Evolutionary conservation across 2,329 filamentous ascomycete genomes (phyloP), one percentile per base, ranked within the genome.

Genomic region (Thielaviopsis punctulata): DNA sequence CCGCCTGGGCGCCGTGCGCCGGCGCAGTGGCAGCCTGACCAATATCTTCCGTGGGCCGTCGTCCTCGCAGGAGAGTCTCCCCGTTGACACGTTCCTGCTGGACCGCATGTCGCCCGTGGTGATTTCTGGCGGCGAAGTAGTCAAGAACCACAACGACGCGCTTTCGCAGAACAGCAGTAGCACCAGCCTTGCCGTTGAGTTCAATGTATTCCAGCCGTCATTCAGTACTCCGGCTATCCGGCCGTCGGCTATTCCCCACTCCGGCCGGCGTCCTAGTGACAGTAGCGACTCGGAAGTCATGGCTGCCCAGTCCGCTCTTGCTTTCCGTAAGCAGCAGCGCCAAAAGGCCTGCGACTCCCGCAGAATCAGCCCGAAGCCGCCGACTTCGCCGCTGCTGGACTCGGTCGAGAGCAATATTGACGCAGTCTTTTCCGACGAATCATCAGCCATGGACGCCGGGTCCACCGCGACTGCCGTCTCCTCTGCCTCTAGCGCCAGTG

Each of bases 41-140:
- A 75, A 70, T 55, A 58, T 68, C 22, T 62, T 64, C 2, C 69
- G 69, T 23, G 69, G 67, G 4, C 65, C 65, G 19, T 65, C 68
- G 49, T 66, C 70, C 4, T 76, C 75, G 0, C 73, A 74, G 53
- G 74, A 79, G 45, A 76, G 71, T 49, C 61, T 73, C 39, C 60
- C 63, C 12, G 73, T 66, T 55, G 79, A 82, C 56, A 67, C 73
- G 0, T 84, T 82, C 57, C 63, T 83, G 12, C 65, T 73, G 23
- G 75, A 81, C 51, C 71, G 79, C 12, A 75, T 82, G 65, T 79
- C 77, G 51, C 80, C 79, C 1, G 79, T 83, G 12, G 70, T 83
- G 41, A 83, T 84, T 58, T 71, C 77, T 10, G 80, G 79, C 7
- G 80, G 79, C 24, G 76, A 74, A 55, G 64, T 82, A 6, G 63